Evolutionary conservation across 208 protist species (phyloP).

Genomic region (Herpetomonas samuelpessoai): DNA sequence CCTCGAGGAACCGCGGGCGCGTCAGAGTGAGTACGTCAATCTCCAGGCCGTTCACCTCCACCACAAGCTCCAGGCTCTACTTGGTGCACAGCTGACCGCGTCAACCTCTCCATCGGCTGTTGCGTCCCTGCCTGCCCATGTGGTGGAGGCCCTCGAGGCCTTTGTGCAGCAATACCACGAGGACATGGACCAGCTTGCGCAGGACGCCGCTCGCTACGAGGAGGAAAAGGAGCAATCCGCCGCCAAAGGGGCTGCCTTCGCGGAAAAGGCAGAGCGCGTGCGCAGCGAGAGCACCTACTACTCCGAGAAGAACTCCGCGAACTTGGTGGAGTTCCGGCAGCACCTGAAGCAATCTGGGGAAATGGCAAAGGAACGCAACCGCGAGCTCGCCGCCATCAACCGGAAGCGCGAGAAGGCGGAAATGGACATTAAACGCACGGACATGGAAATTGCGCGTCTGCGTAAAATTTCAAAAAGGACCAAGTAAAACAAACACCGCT

Average conservation of each 20-base stretch:
- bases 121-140: constrained; percentile 13
- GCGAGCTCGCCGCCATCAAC: constrained; percentile 47
- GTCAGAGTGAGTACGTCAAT: constrained; percentile 69
- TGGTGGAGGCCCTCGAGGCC: constrained; percentile 29
- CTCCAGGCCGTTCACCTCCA: constrained; percentile 37
- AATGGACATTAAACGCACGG: constrained; percentile 45
- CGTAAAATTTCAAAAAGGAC: constrained; percentile 70
- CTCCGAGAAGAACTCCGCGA: constrained; percentile 57
- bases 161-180: constrained; percentile 29
- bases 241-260: constrained; percentile 6
- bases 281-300: constrained; percentile 29
- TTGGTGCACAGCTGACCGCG: constrained; percentile 4
- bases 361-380: constrained; percentile 35
- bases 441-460: constrained; percentile 65
- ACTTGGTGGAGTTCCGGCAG: constrained; percentile 32
- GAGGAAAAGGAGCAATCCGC: background rate
- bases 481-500: constrained; percentile 8
- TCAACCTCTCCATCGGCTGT: background rate
- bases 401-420: constrained; percentile 70
- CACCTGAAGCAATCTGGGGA: constrained; percentile 41
- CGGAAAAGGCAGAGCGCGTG: constrained; percentile 37
- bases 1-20: constrained; percentile 49
- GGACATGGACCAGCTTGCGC: constrained; percentile 5
- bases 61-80: constrained; percentile 13
- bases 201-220: constrained; percentile 17